Conservation (phyloP, 1,284 basidiomycete genomes). For the Melanopsichium pennsylvanicum region DNA sequence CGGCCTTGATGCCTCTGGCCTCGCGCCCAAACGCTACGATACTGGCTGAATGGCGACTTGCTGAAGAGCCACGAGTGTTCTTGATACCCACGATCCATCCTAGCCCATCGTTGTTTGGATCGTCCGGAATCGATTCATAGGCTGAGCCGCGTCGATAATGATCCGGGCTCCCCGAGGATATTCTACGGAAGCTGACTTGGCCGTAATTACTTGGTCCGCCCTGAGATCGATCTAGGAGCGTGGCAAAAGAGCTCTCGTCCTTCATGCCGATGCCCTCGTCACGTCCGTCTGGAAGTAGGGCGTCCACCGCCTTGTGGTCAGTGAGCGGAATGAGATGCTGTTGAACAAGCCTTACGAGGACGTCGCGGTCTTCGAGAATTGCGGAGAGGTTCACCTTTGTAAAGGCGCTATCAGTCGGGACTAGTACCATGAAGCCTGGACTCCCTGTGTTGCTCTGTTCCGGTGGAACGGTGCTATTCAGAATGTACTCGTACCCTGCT, state of each 20-base stretch:
- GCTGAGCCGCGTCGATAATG: slow-evolving; percentile 1
- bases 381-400: slow-evolving; percentile 83
- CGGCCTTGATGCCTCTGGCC: slow-evolving; percentile 67
- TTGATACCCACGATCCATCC: slow-evolving; percentile 85
- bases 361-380: slow-evolving; percentile 70
- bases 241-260: slow-evolving; percentile 41
- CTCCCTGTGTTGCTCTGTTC: slow-evolving; percentile 5
- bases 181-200: slow-evolving; percentile 49
- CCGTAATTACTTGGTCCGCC: slow-evolving; percentile 55
- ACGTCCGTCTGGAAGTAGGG: slow-evolving; percentile 28
- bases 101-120: slow-evolving; percentile 66
- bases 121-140: slow-evolving; percentile 3
- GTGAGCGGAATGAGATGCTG: slow-evolving; percentile 84
- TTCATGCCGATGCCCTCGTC: slow-evolving; percentile 39
- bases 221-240: slow-evolving; percentile 48
- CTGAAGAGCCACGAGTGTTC: slow-evolving; percentile 79
- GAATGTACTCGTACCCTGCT: slow-evolving; percentile 77
- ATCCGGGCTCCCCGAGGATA: slow-evolving; percentile 5
- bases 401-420: slow-evolving; percentile 91
- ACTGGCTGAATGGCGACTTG: slow-evolving; percentile 76
- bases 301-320: slow-evolving; percentile 51
- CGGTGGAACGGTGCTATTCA: slow-evolving; percentile 75
- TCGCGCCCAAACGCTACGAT: slow-evolving; percentile 83
- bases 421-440: slow-evolving; percentile 71
- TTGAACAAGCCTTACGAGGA: slow-evolving; percentile 76